phyloP scores from a whole-genome alignment of 805 yeast species.

The Candida sphagnicola region DNA sequence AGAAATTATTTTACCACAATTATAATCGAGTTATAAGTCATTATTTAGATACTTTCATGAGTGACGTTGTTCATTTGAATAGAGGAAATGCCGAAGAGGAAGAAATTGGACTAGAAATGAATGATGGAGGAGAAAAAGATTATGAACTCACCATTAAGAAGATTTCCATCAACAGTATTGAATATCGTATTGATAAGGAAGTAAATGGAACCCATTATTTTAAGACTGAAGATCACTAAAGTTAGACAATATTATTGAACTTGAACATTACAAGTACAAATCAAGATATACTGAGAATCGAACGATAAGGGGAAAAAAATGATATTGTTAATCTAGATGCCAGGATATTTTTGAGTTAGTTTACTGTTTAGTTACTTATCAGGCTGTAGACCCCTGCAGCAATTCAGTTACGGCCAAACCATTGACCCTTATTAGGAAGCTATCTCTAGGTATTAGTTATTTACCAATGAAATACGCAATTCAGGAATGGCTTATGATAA shows the following conservation, averaged over 20 bases:
- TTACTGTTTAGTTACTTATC: no score
- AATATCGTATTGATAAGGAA: slow-evolving; percentile 32
- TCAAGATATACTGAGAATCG: not conserved
- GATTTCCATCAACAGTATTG: slow-evolving; percentile 30
- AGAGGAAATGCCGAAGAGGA: slow-evolving; percentile 41
- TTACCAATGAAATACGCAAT: no score
- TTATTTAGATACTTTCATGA: slow-evolving; percentile 29
- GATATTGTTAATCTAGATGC: no score
- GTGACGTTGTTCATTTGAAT: slow-evolving; percentile 28
- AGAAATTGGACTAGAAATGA: slow-evolving; percentile 23
- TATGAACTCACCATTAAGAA: slow-evolving; percentile 18
- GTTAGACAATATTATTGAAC: not conserved
- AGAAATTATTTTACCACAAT: slow-evolving; percentile 6
- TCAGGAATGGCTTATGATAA: no score
- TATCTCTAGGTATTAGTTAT: no score
- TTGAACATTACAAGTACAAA: no score
- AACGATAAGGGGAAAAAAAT: not conserved
- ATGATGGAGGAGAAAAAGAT: slow-evolving; percentile 30
- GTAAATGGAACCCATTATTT: slow-evolving; percentile 37
- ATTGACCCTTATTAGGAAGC: no score
- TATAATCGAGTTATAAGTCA: slow-evolving; percentile 24
- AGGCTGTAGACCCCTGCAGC: no score
- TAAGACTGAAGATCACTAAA: not conserved
- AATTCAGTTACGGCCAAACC: no score
- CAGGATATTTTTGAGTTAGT: no score